phyloP scores from a whole-genome alignment of 345 rosid genomes.

The Atalantia buxifolia region DNA sequence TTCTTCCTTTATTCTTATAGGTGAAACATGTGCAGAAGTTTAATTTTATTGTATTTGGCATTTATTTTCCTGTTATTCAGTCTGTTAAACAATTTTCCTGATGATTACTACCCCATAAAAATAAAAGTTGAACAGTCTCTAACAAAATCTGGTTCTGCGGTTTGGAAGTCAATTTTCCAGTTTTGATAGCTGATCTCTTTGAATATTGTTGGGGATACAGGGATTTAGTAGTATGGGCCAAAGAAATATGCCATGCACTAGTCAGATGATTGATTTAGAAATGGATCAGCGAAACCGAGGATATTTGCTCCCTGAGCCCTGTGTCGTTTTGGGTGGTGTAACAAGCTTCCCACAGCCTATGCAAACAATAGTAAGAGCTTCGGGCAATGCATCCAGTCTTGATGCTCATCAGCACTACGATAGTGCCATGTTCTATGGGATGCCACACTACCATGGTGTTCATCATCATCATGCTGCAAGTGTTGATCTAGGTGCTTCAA shows the following conservation, averaged over 20 bases:
- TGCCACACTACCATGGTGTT: slow-evolving; percentile 46
- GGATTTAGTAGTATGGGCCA: slow-evolving; percentile 49
- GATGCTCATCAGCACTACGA: slow-evolving; percentile 49
- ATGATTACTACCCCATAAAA: background rate
- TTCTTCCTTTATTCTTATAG: background rate
- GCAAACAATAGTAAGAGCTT: slow-evolving; percentile 33
- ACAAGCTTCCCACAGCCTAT: slow-evolving; percentile 47
- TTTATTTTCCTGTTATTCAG: background rate
- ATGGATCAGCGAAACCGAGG: slow-evolving; percentile 47
- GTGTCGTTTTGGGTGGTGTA: slow-evolving; percentile 42
- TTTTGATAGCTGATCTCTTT: slow-evolving; percentile 8
- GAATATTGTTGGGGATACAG: slow-evolving; percentile 19
- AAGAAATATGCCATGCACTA: slow-evolving; percentile 41
- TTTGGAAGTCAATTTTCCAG: background rate
- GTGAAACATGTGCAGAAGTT: background rate
- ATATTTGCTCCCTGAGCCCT: slow-evolving; percentile 44
- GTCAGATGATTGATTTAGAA: slow-evolving; percentile 48
- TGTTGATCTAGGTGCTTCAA: slow-evolving; percentile 46
- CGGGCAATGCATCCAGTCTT: slow-evolving; percentile 34
- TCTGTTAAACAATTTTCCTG: background rate
- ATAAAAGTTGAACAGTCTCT: background rate
- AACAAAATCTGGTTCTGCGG: background rate
- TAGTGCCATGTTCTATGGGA: slow-evolving; percentile 37
- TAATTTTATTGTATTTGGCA: background rate
- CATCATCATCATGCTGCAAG: slow-evolving; percentile 47